Evolutionary conservation across 1,284 basidiomycete genomes (phyloP), one percentile per base, ranked within the genome.

Genomic region (Ganoderma sp.): DNA sequence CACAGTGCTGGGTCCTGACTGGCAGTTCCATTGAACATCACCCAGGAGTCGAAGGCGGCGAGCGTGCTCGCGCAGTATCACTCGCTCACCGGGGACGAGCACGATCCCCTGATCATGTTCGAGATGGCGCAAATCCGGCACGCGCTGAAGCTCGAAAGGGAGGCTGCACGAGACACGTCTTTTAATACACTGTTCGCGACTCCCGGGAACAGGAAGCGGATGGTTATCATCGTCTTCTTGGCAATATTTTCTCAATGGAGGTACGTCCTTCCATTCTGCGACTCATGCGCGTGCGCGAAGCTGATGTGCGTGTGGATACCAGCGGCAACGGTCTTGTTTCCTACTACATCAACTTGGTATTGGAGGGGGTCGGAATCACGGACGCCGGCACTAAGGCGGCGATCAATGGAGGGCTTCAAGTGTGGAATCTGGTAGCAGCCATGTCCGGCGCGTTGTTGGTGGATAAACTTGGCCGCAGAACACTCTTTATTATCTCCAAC

Each of bases 91-190:
- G 84, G 87, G 63, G 85, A 91, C 64, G 85, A 85, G 63, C 78
- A 87, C n/a, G 89, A 92, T 77, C 85, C 87, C 8, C 84, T 93
- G 32, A 87, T 93, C 60, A 78, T 84, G 67, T 89, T 88, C 72
- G 91, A 93, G 76, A 89, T 85, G 73, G 83, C 88, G 67, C 91
- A 92, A 80, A 93, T 93, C 79, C 89, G 86, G 28, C 87, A 89
- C 71, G 88, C 89, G 17, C 81, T 92, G 39, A 83, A 86, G 60
- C 76, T 88, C 71, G 90, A 91, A 80, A 69, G 87, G 85, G 70
- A 79, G 87, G 59, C 85, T 85, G 65, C 91, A 85, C 85, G 84
- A 81, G 73, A 87, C 60, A 71, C 71, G 32, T 70, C 71, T 19
- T 90, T 87, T 1, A 88, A 89, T 69, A 82, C 87, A 2, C 84